Evolutionary conservation across 306 rosid genomes (phyloP), one percentile per base, ranked within the genome.

Genomic region (Quillaja saponaria): DNA sequence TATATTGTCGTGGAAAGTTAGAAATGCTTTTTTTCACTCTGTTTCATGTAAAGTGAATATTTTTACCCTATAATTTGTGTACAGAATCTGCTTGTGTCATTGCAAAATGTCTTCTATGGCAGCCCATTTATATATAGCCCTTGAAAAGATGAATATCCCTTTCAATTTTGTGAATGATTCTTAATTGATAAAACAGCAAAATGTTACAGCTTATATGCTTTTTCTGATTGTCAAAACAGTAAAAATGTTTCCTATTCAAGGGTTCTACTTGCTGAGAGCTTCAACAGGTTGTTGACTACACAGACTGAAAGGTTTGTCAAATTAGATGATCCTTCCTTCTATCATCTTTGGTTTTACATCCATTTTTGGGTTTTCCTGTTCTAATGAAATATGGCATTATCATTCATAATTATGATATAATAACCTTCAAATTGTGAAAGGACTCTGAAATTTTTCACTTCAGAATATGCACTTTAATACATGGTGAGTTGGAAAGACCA

Each of bases 201-300:
- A 57, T 16, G 10, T 40, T 52, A 0, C 21, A 34, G 51, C 74
- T 74, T 53, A 52, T 47, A 8, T 34, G 49, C 63, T 64, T 51
- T 58, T 71, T 49, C 8, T 64, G 20, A 61, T 50, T 74, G 42
- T 74, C 15, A 64, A 76, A 77, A 55, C 75, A 76, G 85, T 38
- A 63, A 51, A 71, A 60, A 64, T 2, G 58, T 64, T 60, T 31
- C 63, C 48, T 34, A 45, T 53, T 67, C 84, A 53, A 69, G 78
- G 76, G 69, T 54, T 77, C 56, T 63, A 65, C 42, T 76, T 64
- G 58, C 75, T 44, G 82, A 53, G 47, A 78, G 74, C 63, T 85
- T 82, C 82, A 58, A 45, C 67, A 78, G 86, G 65, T 64, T 67
- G 11, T 72, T 69, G 57, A 82, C 85, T 37, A 69, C 78, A 37